Base-by-base conservation (phyloP, 2,329 filamentous ascomycete genomes). In the Incumbomyces lentus region DNA sequence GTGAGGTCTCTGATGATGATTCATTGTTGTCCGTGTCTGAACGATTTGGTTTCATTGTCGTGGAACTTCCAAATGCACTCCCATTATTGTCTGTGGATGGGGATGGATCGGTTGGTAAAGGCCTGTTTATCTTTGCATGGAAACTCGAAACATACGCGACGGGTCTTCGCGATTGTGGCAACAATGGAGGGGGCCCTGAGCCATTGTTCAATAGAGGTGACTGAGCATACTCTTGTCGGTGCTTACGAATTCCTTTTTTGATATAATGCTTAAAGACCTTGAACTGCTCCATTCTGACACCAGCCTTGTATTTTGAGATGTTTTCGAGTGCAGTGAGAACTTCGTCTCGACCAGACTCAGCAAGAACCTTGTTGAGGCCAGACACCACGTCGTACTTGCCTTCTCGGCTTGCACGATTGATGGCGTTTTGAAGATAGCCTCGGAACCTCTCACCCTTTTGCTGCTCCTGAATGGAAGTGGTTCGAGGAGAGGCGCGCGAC, bases 221-320 rank as follows among this genome's bases (percentile, higher is more conserved):
- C 38, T 18, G 42, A 30, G 18, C 22, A 14, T 16, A 46, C 13
- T 26, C 30, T 16, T 26, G 32, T 37, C 49, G 45, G 39, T 55
- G 46, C 19, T 46, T 44, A 29, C 54, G 54, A 37, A 56, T 44
- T 30, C 55, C 55, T 30, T 49, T 50, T 49, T 57, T 57, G 46
- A 57, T 55, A 45, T 56, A 55, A 29, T 52, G 51, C 40, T 56
- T 56, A 47, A 57, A 57, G n/a, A 49, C 41, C 45, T 49, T 52
- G 33, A 56, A 53, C 31, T 57, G 55, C 29, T 50, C 49, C n/a
- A 48, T n/a, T n/a, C 37, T 52, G n/a, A 45, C 42, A 16, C 34
- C 30, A 13, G 52, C 48, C 19, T 48, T 52, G n/a, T 52, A 43
- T 42, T 53, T 47, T 22, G 52, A 39, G 31, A 57, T 47, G 11